Percentiles rank a stretch among this genome's conserved stretches.
Evolutionary conservation across 768 basidiomycete species (phyloP).

Genomic region (Mycena amicta): DNA sequence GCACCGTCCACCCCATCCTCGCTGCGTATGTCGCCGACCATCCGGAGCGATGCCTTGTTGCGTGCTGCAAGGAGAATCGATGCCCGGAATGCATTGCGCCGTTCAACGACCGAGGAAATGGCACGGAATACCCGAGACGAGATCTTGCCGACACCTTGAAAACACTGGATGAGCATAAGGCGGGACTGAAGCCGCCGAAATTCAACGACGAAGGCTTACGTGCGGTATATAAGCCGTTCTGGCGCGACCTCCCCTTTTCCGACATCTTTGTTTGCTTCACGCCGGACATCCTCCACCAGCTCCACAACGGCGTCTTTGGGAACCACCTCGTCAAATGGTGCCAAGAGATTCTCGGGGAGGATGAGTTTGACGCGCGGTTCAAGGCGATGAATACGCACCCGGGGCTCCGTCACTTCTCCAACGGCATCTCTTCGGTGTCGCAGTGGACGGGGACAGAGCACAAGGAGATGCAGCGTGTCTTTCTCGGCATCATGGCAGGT

Average conservation of each 20-base stretch:
- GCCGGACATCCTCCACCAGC: slow-evolving; percentile 50
- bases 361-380: slow-evolving; percentile 39
- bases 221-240: slow-evolving; percentile 35
- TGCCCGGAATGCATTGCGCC: background rate
- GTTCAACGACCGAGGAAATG: slow-evolving; percentile 20
- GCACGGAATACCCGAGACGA: background rate
- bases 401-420: slow-evolving; percentile 33
- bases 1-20: slow-evolving; percentile 13
- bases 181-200: slow-evolving; percentile 8
- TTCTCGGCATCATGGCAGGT: slow-evolving; percentile 30
- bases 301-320: slow-evolving; percentile 52
- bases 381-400: slow-evolving; percentile 31
- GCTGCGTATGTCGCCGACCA: slow-evolving; percentile 18
- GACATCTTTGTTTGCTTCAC: slow-evolving; percentile 43
- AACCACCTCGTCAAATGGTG: slow-evolving; percentile 44
- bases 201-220: slow-evolving; percentile 22
- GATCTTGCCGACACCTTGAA: background rate
- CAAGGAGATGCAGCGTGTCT: slow-evolving; percentile 31
- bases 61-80: slow-evolving; percentile 19
- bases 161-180: slow-evolving; percentile 25
- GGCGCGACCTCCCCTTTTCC: slow-evolving; percentile 39
- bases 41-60: slow-evolving; percentile 11
- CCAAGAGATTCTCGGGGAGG: slow-evolving; percentile 21
- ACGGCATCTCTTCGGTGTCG: slow-evolving; percentile 34
- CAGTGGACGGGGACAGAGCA: slow-evolving; percentile 40